Conservation (phyloP, 768 basidiomycete genomes). For the Mycena crocata region DNA sequence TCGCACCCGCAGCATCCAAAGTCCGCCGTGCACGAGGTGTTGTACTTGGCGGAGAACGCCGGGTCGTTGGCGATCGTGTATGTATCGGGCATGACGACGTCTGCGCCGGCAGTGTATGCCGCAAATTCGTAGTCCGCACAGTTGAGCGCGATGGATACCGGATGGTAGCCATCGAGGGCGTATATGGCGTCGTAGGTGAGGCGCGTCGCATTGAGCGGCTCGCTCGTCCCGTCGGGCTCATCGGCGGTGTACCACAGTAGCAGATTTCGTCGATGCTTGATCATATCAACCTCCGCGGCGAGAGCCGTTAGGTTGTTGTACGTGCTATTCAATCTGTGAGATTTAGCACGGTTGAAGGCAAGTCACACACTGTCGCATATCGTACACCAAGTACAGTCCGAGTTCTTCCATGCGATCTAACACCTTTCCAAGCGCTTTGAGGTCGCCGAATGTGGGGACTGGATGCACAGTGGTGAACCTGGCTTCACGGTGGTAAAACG, state of each 20-base stretch:
- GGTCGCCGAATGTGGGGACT: slow-evolving; percentile 62
- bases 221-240: slow-evolving; percentile 37
- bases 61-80: slow-evolving; percentile 54
- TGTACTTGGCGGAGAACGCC: slow-evolving; percentile 55
- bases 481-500: background rate
- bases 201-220: slow-evolving; percentile 58
- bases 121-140: slow-evolving; percentile 64
- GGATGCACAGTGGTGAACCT: slow-evolving; percentile 59
- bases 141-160: slow-evolving; percentile 62
- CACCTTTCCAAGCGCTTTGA: slow-evolving; percentile 54
- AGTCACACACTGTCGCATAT: slow-evolving; percentile 65
- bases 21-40: slow-evolving; percentile 58
- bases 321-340: slow-evolving; percentile 44
- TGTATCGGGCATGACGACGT: slow-evolving; percentile 66
- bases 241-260: slow-evolving; percentile 34
- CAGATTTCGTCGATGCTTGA: slow-evolving; percentile 60
- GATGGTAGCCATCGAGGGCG: slow-evolving; percentile 67
- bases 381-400: slow-evolving; percentile 65
- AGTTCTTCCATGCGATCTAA: slow-evolving; percentile 67
- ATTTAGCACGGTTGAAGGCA: background rate
- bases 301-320: slow-evolving; percentile 61
- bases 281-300: slow-evolving; percentile 58
- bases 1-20: slow-evolving; percentile 74
- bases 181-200: slow-evolving; percentile 60
- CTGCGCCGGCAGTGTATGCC: slow-evolving; percentile 61